Conservation (phyloP, 768 basidiomycete genomes). For the Xerocomellus intermedius region DNA sequence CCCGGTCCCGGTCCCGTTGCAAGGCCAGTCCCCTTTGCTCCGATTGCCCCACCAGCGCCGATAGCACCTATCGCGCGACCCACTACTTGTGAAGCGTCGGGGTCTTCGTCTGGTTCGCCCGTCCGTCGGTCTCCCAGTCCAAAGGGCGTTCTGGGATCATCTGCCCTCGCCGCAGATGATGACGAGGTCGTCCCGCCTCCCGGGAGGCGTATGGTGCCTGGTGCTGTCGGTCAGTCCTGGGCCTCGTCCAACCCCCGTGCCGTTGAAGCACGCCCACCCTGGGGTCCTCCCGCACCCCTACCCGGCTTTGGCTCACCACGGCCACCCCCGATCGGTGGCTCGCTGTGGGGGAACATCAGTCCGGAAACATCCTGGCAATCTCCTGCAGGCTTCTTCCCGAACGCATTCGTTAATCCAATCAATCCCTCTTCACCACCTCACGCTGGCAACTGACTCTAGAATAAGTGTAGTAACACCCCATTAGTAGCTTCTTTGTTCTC, state of each 20-base stretch:
- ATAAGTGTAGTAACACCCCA: constrained; percentile 23
- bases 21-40: constrained; percentile 36
- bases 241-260: constrained; percentile 46
- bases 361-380: constrained; percentile 52
- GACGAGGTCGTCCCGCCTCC: constrained; percentile 69
- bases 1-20: constrained; percentile 60
- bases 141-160: constrained; percentile 73
- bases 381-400: constrained; percentile 44
- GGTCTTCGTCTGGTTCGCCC: constrained; percentile 63
- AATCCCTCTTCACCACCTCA: constrained; percentile 51
- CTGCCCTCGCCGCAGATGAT: constrained; percentile 74
- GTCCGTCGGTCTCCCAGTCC: constrained; percentile 50
- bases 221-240: constrained; percentile 50
- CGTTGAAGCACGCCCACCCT: constrained; percentile 43
- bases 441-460: constrained; percentile 31
- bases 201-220: constrained; percentile 41
- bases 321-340: constrained; percentile 34
- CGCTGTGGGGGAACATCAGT: constrained; percentile 43
- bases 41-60: constrained; percentile 49
- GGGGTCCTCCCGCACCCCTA: constrained; percentile 40
- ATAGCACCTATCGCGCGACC: constrained; percentile 64
- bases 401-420: constrained; percentile 45
- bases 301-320: constrained; percentile 37
- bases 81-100: constrained; percentile 37
- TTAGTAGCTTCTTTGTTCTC: constrained; percentile 9